phyloP scores from a whole-genome alignment of 441 rosid species.

The Biscutella laevigata region DNA sequence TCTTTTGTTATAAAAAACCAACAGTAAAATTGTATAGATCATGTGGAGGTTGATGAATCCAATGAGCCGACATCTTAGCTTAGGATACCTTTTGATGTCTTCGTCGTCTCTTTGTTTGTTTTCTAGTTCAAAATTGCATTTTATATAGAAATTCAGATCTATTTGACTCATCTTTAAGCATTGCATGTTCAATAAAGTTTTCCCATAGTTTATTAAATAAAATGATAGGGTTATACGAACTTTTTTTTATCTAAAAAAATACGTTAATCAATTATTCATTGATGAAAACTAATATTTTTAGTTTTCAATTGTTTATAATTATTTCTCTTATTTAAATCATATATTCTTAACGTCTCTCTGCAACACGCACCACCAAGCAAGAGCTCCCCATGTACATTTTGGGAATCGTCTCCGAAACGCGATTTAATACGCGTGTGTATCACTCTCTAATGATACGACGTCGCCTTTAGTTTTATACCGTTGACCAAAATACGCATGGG shows the following conservation, averaged over 20 bases:
- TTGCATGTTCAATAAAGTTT: slow-evolving; percentile 13
- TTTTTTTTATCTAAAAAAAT: not conserved
- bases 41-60: slow-evolving; percentile 20
- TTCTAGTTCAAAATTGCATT: slow-evolving; percentile 2
- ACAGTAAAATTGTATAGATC: not conserved
- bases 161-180: slow-evolving; percentile 12
- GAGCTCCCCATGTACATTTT: slow-evolving; percentile 7
- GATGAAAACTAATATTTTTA: not conserved
- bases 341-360: slow-evolving; percentile 33
- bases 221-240: not conserved
- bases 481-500: slow-evolving; percentile 23
- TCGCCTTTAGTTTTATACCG: slow-evolving; percentile 5
- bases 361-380: slow-evolving; percentile 31
- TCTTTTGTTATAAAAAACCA: too few relatives aligned
- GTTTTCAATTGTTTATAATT: not conserved
- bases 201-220: not conserved
- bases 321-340: too few relatives aligned
- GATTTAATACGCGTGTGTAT: not conserved
- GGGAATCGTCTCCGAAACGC: not conserved
- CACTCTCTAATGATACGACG: not conserved
- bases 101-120: slow-evolving; percentile 28
- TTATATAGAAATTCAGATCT: slow-evolving; percentile 11
- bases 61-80: slow-evolving; percentile 25
- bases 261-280: not conserved
- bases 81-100: slow-evolving; percentile 28